Evolutionary conservation across 495 filamentous ascomycete species (phyloP).

Genomic region (Saxophila tyrrhenica): DNA sequence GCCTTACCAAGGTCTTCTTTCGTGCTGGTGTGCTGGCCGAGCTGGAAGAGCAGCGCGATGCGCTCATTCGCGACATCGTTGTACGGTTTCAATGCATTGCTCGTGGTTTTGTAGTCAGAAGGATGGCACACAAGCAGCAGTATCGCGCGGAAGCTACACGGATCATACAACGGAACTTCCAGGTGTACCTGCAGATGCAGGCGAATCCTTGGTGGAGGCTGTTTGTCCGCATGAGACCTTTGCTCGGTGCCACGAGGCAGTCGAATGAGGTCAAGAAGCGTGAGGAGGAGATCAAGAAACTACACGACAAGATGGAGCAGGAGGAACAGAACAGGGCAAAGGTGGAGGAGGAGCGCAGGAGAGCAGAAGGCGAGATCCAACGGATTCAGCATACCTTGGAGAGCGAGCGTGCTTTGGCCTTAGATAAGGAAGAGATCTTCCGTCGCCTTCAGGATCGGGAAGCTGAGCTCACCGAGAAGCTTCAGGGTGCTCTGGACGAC

Average conservation of each 20-base stretch:
- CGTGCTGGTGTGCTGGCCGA: slow-evolving; percentile 91
- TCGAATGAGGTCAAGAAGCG: slow-evolving; percentile 85
- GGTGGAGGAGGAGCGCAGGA: slow-evolving; percentile 83
- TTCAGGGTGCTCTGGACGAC: slow-evolving; percentile 85
- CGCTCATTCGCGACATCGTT: slow-evolving; percentile 85
- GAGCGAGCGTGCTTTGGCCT: slow-evolving; percentile 82
- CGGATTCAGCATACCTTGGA: slow-evolving; percentile 86
- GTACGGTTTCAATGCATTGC: slow-evolving; percentile 86
- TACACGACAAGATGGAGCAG: slow-evolving; percentile 67
- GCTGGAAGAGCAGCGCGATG: slow-evolving; percentile 86
- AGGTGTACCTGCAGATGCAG: slow-evolving; percentile 75
- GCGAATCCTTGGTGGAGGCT: slow-evolving; percentile 95
- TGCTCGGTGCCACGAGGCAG: slow-evolving; percentile 81
- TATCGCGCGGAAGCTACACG: slow-evolving; percentile 90
- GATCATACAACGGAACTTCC: slow-evolving; percentile 89
- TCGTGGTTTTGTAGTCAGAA: slow-evolving; percentile 75
- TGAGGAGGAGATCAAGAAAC: slow-evolving; percentile 80
- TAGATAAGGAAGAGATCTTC: slow-evolving; percentile 98
- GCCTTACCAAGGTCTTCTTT: slow-evolving; percentile 97
- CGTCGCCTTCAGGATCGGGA: slow-evolving; percentile 84
- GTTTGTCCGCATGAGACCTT: slow-evolving; percentile 88
- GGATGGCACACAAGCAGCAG: slow-evolving; percentile 79
- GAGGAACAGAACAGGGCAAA: slow-evolving; percentile 58
- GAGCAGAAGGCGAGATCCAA: slow-evolving; percentile 75
- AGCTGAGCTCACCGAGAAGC: slow-evolving; percentile 78